phyloP scores from a whole-genome alignment of 1,284 basidiomycete species.

The Calocybe gambosa region DNA sequence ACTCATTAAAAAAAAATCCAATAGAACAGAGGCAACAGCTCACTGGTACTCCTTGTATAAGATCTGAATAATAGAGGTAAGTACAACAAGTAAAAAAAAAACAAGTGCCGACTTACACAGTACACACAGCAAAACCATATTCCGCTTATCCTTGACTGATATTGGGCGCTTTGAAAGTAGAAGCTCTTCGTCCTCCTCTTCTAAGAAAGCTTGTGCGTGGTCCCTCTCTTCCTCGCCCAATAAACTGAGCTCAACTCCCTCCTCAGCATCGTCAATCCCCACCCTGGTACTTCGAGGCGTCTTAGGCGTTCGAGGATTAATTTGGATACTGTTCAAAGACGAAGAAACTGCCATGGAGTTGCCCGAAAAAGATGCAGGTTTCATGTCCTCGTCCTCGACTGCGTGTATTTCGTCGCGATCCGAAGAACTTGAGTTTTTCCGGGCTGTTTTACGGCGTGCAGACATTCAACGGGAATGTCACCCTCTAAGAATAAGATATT shows the following conservation, averaged over 20 bases:
- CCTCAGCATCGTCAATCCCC: slow-evolving; percentile 32
- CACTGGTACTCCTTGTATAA: slow-evolving; percentile 95
- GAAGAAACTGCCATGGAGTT: slow-evolving; percentile 37
- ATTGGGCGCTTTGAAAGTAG: slow-evolving; percentile 41
- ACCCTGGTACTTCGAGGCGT: slow-evolving; percentile 32
- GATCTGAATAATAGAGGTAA: slow-evolving; percentile 44
- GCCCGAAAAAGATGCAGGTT: slow-evolving; percentile 20
- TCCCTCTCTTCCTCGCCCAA: slow-evolving; percentile 53
- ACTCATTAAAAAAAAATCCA: slow-evolving; percentile 8
- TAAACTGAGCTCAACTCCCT: slow-evolving; percentile 61
- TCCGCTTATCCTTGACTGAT: slow-evolving; percentile 73
- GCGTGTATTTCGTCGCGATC: slow-evolving; percentile 19
- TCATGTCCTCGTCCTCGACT: slow-evolving; percentile 33
- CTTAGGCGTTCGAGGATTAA: slow-evolving; percentile 58
- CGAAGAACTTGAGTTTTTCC: slow-evolving; percentile 17
- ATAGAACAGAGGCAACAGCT: slow-evolving; percentile 30
- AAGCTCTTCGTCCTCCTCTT: slow-evolving; percentile 27
- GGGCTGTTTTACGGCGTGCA: slow-evolving; percentile 22
- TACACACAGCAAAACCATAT: slow-evolving; percentile 82
- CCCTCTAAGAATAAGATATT: slow-evolving; percentile 12
- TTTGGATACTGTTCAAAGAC: slow-evolving; percentile 59
- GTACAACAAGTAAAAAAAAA: slow-evolving; percentile 4
- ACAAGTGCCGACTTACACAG: slow-evolving; percentile 64
- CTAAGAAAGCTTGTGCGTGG: slow-evolving; percentile 39
- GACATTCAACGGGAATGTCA: slow-evolving; percentile 20